Conservation (phyloP, 225 moss, liverwort and hornwort genomes). For the Bryum argenteum region DNA sequence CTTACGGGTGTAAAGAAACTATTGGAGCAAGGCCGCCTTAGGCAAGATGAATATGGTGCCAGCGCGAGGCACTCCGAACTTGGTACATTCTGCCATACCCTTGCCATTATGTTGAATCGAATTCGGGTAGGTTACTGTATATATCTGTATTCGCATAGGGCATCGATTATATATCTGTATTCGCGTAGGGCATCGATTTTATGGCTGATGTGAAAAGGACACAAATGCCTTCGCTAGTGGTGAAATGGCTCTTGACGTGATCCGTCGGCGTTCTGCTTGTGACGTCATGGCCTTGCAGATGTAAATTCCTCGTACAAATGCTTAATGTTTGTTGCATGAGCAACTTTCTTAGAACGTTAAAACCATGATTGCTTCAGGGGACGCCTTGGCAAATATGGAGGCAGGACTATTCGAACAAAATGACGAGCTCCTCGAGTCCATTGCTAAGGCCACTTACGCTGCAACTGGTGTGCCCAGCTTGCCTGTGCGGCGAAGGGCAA, state of each 20-base stretch:
- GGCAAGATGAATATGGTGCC: constrained; percentile 42
- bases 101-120: constrained; percentile 22
- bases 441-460: constrained; percentile 50
- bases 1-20: constrained; percentile 62
- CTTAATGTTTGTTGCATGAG: constrained; percentile 28
- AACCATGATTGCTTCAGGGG: constrained; percentile 40
- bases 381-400: constrained; percentile 56
- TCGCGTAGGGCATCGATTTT: not conserved
- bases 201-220: constrained; percentile 9
- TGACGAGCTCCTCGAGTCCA: constrained; percentile 57
- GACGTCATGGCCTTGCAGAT: constrained; percentile 10
- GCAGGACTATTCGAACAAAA: constrained; percentile 52
- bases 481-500: constrained; percentile 48
- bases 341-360: constrained; percentile 18
- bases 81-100: constrained; percentile 31
- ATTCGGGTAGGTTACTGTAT: constrained; percentile 7
- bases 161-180: constrained; percentile 4
- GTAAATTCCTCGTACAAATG: constrained; percentile 9
- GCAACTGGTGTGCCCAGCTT: constrained; percentile 48
- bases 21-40: constrained; percentile 53
- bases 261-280: constrained; percentile 1
- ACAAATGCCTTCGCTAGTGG: constrained; percentile 5
- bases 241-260: constrained; percentile 15
- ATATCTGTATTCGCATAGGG: not conserved
- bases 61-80: constrained; percentile 49